Conservation (phyloP, 306 rosid genomes). For the Cucurbita maxima region DNA sequence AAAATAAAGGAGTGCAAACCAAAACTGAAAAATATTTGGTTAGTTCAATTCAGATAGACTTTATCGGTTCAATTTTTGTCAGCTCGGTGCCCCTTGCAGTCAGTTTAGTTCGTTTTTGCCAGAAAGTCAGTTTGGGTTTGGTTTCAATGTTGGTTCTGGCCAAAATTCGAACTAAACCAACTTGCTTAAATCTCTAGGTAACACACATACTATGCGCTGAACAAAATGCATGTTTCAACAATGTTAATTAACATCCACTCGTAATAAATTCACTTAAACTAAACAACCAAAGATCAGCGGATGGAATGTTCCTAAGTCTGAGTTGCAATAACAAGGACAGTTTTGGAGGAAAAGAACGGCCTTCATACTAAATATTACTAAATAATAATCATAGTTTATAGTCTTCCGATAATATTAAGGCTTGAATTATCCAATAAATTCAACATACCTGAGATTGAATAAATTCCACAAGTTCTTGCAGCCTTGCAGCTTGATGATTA, state of each 20-base stretch:
- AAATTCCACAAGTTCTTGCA: slow-evolving; percentile 84
- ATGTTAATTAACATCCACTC: background rate
- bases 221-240: background rate
- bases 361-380: background rate
- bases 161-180: background rate
- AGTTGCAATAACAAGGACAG: background rate
- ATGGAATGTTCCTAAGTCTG: background rate
- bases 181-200: background rate
- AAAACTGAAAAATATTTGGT: background rate
- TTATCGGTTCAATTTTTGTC: background rate
- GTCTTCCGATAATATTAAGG: background rate
- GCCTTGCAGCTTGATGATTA: slow-evolving; percentile 69
- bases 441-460: slow-evolving; percentile 82
- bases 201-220: background rate
- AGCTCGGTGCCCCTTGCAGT: background rate
- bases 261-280: background rate
- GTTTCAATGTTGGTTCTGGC: background rate
- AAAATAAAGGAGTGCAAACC: background rate
- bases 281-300: background rate
- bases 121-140: background rate
- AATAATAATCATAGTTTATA: background rate
- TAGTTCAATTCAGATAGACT: background rate
- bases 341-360: background rate
- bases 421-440: background rate
- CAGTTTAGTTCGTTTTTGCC: background rate